Percentiles rank a stretch among this genome's conserved stretches.
Conservation (phyloP, 148 eudicot species). For the Cornus controversa region DNA sequence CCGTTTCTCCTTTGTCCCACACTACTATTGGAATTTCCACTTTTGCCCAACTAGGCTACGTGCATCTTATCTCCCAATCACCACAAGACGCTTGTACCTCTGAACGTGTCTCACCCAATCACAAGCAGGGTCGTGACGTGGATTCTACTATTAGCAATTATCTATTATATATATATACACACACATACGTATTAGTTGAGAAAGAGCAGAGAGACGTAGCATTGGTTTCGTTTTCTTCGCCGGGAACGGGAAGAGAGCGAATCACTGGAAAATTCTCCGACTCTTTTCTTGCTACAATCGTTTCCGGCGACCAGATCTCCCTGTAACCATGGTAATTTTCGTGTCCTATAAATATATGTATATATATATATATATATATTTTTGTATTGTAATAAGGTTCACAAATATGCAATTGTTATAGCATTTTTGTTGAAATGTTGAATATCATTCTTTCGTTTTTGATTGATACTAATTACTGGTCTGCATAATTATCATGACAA, state of each 20-base stretch:
- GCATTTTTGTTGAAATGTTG: neutral
- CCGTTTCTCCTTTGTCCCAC: too few species aligned
- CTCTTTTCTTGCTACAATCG: neutral
- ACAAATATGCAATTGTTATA: too few species aligned
- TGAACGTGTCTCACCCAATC: neutral
- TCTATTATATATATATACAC: neutral
- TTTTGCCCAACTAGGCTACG: neutral
- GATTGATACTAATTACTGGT: neutral
- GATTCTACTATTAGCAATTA: neutral
- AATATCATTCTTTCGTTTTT: neutral
- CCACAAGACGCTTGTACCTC: neutral
- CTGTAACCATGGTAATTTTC: neutral
- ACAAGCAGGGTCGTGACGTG: neutral
- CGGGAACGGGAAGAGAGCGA: slow-evolving; percentile 1
- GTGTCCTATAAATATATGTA: too few species aligned
- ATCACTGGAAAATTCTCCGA: neutral
- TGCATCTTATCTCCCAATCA: neutral
- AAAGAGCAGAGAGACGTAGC: neutral
- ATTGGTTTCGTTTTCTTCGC: slow-evolving; percentile 2
- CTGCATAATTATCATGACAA: too few species aligned
- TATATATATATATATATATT: too few species aligned
- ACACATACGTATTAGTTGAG: neutral
- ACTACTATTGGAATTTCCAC: neutral
- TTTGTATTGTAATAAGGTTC: too few species aligned
- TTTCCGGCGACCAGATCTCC: neutral